A percentile compares a stretch with the other conserved stretches of the same genome.
phyloP scores from a whole-genome alignment of 345 rosid genomes.

The Balakata baccata region DNA sequence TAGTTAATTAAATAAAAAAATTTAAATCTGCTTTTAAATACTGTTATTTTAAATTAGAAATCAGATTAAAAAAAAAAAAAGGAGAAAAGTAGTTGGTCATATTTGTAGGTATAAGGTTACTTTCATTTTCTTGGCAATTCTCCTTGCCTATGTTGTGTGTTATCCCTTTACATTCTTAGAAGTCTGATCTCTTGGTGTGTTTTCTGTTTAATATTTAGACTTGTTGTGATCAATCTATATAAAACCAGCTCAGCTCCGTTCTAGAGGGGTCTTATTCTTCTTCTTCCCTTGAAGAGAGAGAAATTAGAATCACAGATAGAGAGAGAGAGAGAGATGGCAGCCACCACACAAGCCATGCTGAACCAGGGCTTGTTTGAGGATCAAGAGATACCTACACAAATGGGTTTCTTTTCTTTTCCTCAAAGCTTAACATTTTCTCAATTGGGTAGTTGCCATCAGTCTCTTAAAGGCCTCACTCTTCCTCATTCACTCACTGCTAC shows the following conservation, averaged over 20 bases:
- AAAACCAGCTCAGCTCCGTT: no score
- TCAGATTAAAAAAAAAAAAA: background rate
- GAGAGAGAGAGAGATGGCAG: background rate
- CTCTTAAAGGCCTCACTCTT: conserved; percentile 24
- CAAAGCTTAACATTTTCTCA: conserved; percentile 35
- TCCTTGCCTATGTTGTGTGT: background rate
- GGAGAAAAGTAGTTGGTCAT: conserved; percentile 28
- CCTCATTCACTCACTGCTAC: conserved; percentile 31
- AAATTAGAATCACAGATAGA: no score
- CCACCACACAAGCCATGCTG: conserved; percentile 46
- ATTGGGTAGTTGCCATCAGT: conserved; percentile 38
- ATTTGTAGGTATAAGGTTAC: conserved; percentile 22
- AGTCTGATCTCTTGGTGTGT: background rate
- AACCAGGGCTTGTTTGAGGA: conserved; percentile 60
- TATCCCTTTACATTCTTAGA: background rate
- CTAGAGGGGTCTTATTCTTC: no score
- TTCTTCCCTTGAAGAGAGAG: no score
- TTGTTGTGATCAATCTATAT: background rate
- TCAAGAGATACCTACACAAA: conserved; percentile 43
- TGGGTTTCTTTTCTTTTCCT: conserved; percentile 61
- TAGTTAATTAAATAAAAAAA: no score
- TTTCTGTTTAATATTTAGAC: background rate
- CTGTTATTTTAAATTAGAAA: no score
- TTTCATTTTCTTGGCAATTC: conserved; percentile 17
- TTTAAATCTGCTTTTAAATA: no score